Conservation (phyloP, 1,139 yeast genomes). For the Diutina neorugosa region DNA sequence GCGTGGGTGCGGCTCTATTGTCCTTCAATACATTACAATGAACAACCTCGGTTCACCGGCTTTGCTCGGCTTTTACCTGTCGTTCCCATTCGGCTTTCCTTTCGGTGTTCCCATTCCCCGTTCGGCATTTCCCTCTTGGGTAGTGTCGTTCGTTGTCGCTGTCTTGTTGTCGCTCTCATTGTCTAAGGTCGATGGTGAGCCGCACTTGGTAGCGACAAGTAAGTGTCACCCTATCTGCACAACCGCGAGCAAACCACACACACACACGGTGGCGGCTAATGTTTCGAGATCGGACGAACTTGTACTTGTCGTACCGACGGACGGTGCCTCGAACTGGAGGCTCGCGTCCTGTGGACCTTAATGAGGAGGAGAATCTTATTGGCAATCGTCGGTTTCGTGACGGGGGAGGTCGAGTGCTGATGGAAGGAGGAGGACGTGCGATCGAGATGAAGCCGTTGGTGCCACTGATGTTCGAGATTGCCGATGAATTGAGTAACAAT, state of each 20-base stretch:
- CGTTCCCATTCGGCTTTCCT: too few relatives aligned
- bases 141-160: too few relatives aligned
- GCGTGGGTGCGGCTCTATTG: too few relatives aligned
- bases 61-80: too few relatives aligned
- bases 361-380: slow-evolving; percentile 47
- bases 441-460: slow-evolving; percentile 49
- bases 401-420: slow-evolving; percentile 10
- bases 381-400: slow-evolving; percentile 9
- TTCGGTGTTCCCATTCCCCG: too few relatives aligned
- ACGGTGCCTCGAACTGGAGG: slow-evolving; percentile 43
- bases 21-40: too few relatives aligned
- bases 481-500: slow-evolving; percentile 57
- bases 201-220: too few relatives aligned
- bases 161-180: too few relatives aligned
- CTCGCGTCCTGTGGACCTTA: slow-evolving; percentile 24
- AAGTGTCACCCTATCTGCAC: neutral
- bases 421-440: neutral
- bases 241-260: neutral
- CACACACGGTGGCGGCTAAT: slow-evolving; percentile 17
- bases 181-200: too few relatives aligned
- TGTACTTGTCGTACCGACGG: slow-evolving; percentile 58
- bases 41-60: too few relatives aligned
- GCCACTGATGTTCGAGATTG: slow-evolving; percentile 67
- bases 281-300: slow-evolving; percentile 68
- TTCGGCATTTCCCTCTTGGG: too few relatives aligned